Percentiles rank a stretch among this genome's conserved stretches.
These are phyloP conservation scores for Tolypocladium tropicale DNA, from an alignment of 2,329 filamentous ascomycete species.

Conservation along the genomic window DNA sequence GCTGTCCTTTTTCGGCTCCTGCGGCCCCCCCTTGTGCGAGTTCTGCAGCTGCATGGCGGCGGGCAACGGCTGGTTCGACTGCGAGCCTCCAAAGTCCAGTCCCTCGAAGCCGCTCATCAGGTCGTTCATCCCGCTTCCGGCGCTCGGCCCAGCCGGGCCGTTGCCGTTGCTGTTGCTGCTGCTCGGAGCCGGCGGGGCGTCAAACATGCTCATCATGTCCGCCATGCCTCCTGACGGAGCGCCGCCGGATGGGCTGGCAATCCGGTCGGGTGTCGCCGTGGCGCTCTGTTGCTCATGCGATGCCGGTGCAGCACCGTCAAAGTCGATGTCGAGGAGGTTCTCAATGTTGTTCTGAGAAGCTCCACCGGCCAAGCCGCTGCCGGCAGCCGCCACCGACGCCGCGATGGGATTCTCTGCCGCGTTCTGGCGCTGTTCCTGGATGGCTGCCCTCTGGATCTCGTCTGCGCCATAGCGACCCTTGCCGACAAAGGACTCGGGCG, in stretches of 20 bases:
- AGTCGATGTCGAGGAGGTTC: constrained; percentile 92
- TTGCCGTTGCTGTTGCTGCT: constrained; percentile 16
- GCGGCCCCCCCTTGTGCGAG: constrained; percentile 19
- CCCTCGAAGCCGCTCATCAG: constrained; percentile 82
- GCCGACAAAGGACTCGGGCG: constrained; percentile 93
- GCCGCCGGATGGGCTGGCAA: constrained; percentile 48
- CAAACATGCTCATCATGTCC: constrained; percentile 61
- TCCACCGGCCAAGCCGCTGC: constrained; percentile 46
- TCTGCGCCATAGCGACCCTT: constrained; percentile 90
- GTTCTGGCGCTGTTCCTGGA: constrained; percentile 91
- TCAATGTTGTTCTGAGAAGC: constrained; percentile 69
- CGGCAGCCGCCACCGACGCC: constrained; percentile 63
- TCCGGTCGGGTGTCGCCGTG: constrained; percentile 56
- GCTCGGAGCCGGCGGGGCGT: constrained; percentile 48
- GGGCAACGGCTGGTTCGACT: constrained; percentile 50
- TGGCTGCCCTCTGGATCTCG: constrained; percentile 87
- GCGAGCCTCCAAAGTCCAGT: constrained; percentile 58
- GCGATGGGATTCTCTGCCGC: constrained; percentile 90
- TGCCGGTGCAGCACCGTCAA: constrained; percentile 88
- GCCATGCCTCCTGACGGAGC: constrained; percentile 40
- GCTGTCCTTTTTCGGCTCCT: constrained; percentile 43
- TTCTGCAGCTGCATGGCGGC: constrained; percentile 46
- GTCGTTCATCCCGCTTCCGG: constrained; percentile 63
- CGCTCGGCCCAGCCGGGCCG: constrained; percentile 24
- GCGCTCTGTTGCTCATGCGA: constrained; percentile 53